These are phyloP conservation scores for Osmozyma mogii DNA, from an alignment of 805 yeast genomes.

Conservation along the genomic window DNA sequence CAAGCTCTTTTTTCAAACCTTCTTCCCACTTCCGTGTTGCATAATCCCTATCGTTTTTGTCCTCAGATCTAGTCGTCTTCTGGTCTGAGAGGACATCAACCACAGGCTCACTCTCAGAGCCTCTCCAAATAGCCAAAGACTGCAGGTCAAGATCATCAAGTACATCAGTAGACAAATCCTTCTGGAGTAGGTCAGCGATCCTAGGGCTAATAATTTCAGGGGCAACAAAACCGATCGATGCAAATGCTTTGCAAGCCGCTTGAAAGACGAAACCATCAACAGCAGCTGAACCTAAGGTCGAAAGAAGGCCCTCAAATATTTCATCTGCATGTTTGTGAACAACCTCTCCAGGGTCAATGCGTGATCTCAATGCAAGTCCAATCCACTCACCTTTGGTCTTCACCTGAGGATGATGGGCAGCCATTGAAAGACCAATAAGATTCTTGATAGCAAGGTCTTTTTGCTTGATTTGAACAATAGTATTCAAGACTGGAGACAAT, in stretches of 20 bases:
- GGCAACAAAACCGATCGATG: slow-evolving; percentile 47
- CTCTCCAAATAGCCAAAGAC: slow-evolving; percentile 58
- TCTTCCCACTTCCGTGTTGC: slow-evolving; percentile 89
- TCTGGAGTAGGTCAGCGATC: slow-evolving; percentile 34
- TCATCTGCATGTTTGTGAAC: slow-evolving; percentile 26
- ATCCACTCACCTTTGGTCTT: slow-evolving; percentile 63
- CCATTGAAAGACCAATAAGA: slow-evolving; percentile 17
- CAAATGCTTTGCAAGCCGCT: slow-evolving; percentile 33
- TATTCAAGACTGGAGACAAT: slow-evolving; percentile 18
- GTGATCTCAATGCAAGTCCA: slow-evolving; percentile 53
- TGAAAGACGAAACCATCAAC: slow-evolving; percentile 39
- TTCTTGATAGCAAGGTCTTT: slow-evolving; percentile 10
- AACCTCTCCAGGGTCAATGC: slow-evolving; percentile 43
- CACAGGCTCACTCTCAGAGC: slow-evolving; percentile 63
- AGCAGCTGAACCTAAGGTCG: slow-evolving; percentile 13
- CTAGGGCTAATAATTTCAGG: slow-evolving; percentile 51
- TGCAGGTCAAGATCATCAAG: slow-evolving; percentile 37
- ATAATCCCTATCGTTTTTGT: slow-evolving; percentile 75
- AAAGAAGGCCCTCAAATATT: slow-evolving; percentile 14
- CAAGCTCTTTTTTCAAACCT: slow-evolving; percentile 63
- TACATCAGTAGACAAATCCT: slow-evolving; percentile 32
- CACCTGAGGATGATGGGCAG: slow-evolving; percentile 21
- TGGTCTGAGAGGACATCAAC: slow-evolving; percentile 47
- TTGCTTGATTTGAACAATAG: slow-evolving; percentile 17
- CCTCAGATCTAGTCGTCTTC: slow-evolving; percentile 26